phyloP scores from a whole-genome alignment of 2,329 filamentous ascomycete genomes.

The Arthrocladium fulminans region DNA sequence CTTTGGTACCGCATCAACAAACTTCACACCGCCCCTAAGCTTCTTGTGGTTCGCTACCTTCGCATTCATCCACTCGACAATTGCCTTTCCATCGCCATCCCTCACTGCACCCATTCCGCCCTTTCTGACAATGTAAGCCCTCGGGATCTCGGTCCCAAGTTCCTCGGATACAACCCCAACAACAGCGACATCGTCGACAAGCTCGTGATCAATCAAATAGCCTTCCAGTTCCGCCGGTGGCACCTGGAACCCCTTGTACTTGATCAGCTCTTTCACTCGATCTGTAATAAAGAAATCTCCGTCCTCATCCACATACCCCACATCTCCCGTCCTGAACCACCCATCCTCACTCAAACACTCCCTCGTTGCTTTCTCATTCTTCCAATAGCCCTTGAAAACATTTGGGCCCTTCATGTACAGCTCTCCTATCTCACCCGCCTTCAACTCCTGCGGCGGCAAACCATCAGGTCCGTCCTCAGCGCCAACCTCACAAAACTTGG shows the following conservation, averaged over 20 bases:
- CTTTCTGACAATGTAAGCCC: conserved; percentile 34
- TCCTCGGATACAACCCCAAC: conserved; percentile 32
- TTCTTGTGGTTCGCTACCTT: conserved; percentile 29
- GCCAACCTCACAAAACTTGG: conserved; percentile 61
- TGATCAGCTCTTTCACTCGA: conserved; percentile 51
- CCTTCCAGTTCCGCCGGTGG: conserved; percentile 43
- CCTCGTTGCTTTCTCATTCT: conserved; percentile 49
- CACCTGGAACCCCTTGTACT: conserved; percentile 44
- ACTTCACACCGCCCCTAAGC: conserved; percentile 30
- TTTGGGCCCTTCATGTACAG: conserved; percentile 58
- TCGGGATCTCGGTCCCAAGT: conserved; percentile 33
- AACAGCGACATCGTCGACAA: conserved; percentile 39
- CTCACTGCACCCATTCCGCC: conserved; percentile 44
- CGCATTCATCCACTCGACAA: conserved; percentile 26
- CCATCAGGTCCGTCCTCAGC: conserved; percentile 12
- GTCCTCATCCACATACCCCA: conserved; percentile 60
- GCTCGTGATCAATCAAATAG: conserved; percentile 33
- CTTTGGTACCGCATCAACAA: conserved; percentile 31
- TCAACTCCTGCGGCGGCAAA: conserved; percentile 47
- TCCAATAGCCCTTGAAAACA: conserved; percentile 53
- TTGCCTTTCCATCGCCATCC: conserved; percentile 34
- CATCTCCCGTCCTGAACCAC: conserved; percentile 85
- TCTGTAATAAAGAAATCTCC: conserved; percentile 91
- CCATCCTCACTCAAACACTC: conserved; percentile 59
- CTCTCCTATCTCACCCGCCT: conserved; percentile 58